Conservation (phyloP, 257 asterid species). For the Nemophila menziesii region DNA sequence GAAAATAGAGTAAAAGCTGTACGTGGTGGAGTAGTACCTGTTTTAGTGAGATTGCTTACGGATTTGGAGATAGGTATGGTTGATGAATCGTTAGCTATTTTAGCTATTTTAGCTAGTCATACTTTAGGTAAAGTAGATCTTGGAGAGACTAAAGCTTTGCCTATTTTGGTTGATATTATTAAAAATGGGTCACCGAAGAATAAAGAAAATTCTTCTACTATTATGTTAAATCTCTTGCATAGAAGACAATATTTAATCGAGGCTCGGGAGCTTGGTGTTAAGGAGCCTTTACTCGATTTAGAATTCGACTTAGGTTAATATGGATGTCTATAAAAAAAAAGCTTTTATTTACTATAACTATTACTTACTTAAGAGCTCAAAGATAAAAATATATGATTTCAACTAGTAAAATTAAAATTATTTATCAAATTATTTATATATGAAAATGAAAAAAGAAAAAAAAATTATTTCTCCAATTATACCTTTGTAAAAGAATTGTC, state of each 20-base stretch:
- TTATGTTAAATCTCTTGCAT: constrained; percentile 76
- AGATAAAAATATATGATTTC: not conserved
- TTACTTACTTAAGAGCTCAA: not conserved
- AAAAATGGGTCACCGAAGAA: constrained; percentile 72
- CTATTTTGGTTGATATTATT: constrained; percentile 58
- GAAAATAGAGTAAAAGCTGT: constrained; percentile 94
- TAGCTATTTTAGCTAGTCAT: constrained; percentile 82
- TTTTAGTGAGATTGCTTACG: constrained; percentile 65
- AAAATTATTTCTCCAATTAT: no score
- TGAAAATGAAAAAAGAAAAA: no score
- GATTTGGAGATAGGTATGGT: constrained; percentile 79
- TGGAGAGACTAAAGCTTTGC: constrained; percentile 75
- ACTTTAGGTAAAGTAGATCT: constrained; percentile 68
- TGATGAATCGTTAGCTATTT: constrained; percentile 81
- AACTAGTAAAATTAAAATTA: no score
- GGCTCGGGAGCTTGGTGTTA: constrained; percentile 70
- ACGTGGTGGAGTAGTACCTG: constrained; percentile 79
- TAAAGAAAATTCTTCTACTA: constrained; percentile 83
- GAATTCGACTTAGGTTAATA: no score
- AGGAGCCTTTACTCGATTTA: constrained; percentile 55
- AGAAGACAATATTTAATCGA: constrained; percentile 56
- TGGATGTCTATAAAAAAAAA: no score
- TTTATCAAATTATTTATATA: no score
- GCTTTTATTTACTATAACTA: not conserved
- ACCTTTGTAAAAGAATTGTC: no score